These are phyloP conservation scores for Cytospora piceae DNA, from an alignment of 2,329 filamentous ascomycete genomes.

Conservation along the genomic window DNA sequence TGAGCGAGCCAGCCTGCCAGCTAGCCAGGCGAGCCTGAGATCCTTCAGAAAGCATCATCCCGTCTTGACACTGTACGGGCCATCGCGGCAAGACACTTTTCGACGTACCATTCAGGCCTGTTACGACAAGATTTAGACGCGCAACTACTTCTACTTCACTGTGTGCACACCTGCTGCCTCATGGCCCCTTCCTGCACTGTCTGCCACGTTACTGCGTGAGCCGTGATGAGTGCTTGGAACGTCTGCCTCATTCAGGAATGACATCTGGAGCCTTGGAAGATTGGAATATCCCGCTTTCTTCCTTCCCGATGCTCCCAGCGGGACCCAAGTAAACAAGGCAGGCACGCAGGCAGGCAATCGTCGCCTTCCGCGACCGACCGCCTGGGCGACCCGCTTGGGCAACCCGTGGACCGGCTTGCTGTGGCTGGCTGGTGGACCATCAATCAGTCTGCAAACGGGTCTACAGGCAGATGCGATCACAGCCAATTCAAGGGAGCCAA, in stretches of 20 bases:
- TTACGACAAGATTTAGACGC: no score
- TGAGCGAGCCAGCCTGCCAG: conserved; percentile 12
- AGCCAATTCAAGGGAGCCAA: not conserved
- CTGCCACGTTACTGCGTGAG: not conserved
- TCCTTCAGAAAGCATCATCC: conserved; percentile 16
- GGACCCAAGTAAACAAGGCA: not conserved
- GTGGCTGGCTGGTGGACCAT: not conserved
- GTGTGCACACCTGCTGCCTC: not conserved
- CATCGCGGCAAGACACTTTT: conserved; percentile 14
- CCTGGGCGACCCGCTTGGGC: not conserved
- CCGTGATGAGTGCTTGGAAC: not conserved
- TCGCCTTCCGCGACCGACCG: not conserved
- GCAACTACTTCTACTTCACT: not conserved
- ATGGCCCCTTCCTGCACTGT: conserved; percentile 7
- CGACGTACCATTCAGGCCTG: not conserved
- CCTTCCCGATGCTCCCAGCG: not conserved
- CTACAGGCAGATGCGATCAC: not conserved
- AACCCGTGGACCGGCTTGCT: not conserved
- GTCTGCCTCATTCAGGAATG: not conserved
- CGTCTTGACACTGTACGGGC: conserved; percentile 23
- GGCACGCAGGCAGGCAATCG: not conserved
- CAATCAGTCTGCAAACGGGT: not conserved
- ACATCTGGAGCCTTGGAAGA: no score
- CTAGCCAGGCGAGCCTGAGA: conserved; percentile 6
- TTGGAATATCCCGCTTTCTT: not conserved